These are phyloP conservation scores for Lactifluus volemus DNA, from an alignment of 768 basidiomycete species.

Conservation along the genomic window DNA sequence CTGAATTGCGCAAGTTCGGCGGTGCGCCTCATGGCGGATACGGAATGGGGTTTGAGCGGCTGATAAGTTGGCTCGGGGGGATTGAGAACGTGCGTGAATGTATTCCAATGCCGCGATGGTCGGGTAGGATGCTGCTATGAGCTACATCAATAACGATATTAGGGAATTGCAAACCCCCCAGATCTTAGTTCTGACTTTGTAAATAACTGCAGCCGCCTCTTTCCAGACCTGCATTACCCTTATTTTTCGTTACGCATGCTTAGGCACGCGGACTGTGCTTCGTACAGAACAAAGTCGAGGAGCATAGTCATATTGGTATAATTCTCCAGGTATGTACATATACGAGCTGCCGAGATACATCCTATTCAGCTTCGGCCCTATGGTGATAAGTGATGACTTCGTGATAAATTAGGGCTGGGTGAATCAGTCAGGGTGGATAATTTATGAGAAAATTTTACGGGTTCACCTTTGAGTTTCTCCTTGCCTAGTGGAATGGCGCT, in stretches of 20 bases:
- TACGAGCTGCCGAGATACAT: constrained; percentile 3
- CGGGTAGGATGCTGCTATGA: constrained; percentile 65
- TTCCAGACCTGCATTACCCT: not conserved
- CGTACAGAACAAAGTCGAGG: not conserved
- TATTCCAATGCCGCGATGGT: constrained; percentile 86
- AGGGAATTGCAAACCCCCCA: not conserved
- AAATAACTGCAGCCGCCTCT: not conserved
- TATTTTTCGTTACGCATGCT: not conserved
- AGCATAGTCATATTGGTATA: constrained; percentile 14
- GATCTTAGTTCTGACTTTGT: not conserved
- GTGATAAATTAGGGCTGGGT: constrained; percentile 16
- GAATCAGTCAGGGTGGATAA: not conserved
- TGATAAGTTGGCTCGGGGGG: constrained; percentile 81
- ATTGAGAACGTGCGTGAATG: constrained; percentile 90
- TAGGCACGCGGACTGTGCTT: not conserved
- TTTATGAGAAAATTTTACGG: not conserved
- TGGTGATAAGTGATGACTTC: constrained; percentile 13
- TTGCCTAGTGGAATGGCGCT: constrained; percentile 55
- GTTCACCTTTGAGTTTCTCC: constrained; percentile 59
- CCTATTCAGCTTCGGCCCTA: constrained; percentile 4
- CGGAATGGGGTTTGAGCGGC: constrained; percentile 90
- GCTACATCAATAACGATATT: not conserved
- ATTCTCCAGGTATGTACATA: constrained; percentile 4
- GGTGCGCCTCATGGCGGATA: constrained; percentile 92
- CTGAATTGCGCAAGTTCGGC: constrained; percentile 76